Evolutionary conservation across 2,329 filamentous ascomycete genomes (phyloP).

Genomic region (Albophoma yamanashiensis): DNA sequence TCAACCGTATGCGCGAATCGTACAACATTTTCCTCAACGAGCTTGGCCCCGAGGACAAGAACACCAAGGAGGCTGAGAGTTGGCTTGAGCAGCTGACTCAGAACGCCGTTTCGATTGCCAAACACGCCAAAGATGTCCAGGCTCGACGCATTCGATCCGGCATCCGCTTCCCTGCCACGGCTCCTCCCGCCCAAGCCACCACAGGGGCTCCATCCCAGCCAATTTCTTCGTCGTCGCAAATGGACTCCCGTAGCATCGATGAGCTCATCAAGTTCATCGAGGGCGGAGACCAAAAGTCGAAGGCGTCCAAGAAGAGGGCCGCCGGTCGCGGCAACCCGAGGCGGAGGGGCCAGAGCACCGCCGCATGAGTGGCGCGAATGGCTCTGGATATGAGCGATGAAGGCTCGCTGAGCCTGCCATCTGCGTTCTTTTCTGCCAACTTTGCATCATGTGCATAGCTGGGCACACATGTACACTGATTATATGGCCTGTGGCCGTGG

Average conservation of each 20-base stretch:
- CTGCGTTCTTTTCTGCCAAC: not conserved
- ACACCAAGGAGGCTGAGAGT: conserved; percentile 94
- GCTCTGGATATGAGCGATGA: not conserved
- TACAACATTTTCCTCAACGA: conserved; percentile 89
- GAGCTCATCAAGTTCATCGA: conserved; percentile 94
- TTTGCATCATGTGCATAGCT: not conserved
- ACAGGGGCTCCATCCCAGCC: conserved; percentile 21
- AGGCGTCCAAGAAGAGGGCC: conserved; percentile 44
- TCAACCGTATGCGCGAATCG: conserved; percentile 88
- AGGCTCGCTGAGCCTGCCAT: not conserved
- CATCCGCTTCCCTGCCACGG: conserved; percentile 49
- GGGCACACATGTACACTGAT: not conserved
- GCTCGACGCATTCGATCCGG: conserved; percentile 60
- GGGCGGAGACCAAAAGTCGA: conserved; percentile 48
- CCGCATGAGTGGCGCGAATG: not conserved
- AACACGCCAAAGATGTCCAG: conserved; percentile 81
- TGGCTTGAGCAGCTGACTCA: conserved; percentile 96
- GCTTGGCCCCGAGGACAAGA: conserved; percentile 83
- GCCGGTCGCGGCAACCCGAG: conserved; percentile 43
- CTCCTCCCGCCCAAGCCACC: conserved; percentile 14
- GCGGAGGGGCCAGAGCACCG: conserved; percentile 27
- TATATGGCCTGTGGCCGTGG: not conserved
- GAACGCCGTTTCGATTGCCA: conserved; percentile 88
- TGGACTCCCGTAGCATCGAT: conserved; percentile 80
- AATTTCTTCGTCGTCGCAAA: conserved; percentile 17